Base-by-base conservation (phyloP, 176 grass and related monocot species). In the Rhynchospora pubera region DNA sequence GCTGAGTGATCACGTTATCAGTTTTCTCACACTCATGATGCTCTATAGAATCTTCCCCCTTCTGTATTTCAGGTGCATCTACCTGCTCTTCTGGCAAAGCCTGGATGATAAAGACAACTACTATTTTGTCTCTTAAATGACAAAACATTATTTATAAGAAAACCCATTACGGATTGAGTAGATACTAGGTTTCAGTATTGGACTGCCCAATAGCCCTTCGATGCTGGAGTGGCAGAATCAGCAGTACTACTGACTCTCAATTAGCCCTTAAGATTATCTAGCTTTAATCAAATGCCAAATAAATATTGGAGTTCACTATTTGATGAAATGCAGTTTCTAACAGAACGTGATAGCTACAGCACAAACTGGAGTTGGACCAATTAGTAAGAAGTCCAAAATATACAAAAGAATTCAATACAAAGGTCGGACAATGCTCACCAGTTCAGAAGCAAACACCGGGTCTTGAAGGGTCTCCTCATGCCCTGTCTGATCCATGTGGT, bases 1-100 rank as follows among this genome's bases (percentile, higher is more conserved):
- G 86, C 32, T 83, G 60, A 65, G 86, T 57, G 77, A 82, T 87
- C 88, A 50, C 80, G 50, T 85, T 85, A 84, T 90, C 84, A 0
- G 82, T 45, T 24, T 91, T 96, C 68, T 91, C 86, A 39, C 81
- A 58, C 39, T 83, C 44, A 34, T 44, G 65, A 83, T 76, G 51
- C 43, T 32, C 32, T 22, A 68, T 59, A 67, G 78, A 70, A 57
- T 92, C 88, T 86, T 80, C 81, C 65, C 81, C 82, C 62, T 73
- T 87, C 78, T 82, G 71, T 84, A 84, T 83, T 77, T 84, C 72
- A 70, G 85, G 59, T 12, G 59, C 14, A 0, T 85, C 84, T 16
- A 81, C 83, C 87, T 93, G 83, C 56, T 84, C 67, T 85, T 67
- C 16, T 5, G 32, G n/a, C 21, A 47, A 10, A 79, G 53, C 59